Evolutionary conservation across 1,139 yeast genomes (phyloP).

Genomic region (Nakaseomyces uthaithaninus): DNA sequence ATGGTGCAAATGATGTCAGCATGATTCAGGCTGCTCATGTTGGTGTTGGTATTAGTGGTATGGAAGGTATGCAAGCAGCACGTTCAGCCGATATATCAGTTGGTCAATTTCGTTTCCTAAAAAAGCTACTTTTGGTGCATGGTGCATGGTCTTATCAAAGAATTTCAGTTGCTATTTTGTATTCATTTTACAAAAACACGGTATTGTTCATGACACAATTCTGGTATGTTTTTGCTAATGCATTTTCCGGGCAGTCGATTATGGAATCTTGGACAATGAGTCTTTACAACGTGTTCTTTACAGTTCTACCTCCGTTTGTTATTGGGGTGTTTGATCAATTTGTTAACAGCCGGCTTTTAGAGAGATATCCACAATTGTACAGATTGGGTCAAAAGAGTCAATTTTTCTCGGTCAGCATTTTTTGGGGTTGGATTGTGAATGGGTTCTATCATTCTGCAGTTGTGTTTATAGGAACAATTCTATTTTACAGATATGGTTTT

Average conservation of each 20-base stretch:
- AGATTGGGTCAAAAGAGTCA: conserved; percentile 81
- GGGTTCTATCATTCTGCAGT: conserved; percentile 93
- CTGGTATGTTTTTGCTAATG: conserved; percentile 91
- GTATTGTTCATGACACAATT: conserved; percentile 96
- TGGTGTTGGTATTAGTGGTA: conserved; percentile 97
- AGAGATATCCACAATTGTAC: conserved; percentile 87
- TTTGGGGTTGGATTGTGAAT: conserved; percentile 96
- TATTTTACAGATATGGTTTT: conserved; percentile 63
- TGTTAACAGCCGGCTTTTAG: conserved; percentile 80
- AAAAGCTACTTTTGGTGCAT: conserved; percentile 79
- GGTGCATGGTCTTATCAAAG: conserved; percentile 98
- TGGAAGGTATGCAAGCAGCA: conserved; percentile 99
- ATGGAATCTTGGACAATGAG: conserved; percentile 98
- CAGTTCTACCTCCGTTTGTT: conserved; percentile 92
- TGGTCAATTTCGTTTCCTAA: conserved; percentile 86
- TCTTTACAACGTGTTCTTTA: conserved; percentile 88
- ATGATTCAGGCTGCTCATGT: conserved; percentile 99
- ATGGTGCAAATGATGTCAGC: conserved; percentile 97
- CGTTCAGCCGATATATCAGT: conserved; percentile 95
- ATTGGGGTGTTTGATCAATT: conserved; percentile 96
- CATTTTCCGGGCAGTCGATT: conserved; percentile 90
- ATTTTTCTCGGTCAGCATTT: conserved; percentile 82
- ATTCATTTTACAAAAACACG: conserved; percentile 92
- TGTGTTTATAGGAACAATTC: conserved; percentile 63
- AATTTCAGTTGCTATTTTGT: conserved; percentile 81